These are phyloP conservation scores for Citrullus amarus DNA, from an alignment of 306 rosid species.

Conservation along the genomic window DNA sequence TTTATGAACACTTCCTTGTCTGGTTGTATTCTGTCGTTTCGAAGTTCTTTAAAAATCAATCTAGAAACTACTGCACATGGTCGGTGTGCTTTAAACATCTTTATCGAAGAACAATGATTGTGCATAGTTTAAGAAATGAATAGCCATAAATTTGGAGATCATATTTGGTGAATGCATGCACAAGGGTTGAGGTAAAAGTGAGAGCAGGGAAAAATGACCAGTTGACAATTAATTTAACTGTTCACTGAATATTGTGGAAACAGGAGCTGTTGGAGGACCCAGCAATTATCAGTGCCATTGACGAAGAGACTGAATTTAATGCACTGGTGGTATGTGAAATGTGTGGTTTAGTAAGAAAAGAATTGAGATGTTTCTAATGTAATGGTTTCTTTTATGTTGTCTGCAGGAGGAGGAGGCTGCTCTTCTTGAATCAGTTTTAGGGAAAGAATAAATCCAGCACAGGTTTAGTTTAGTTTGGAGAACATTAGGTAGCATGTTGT, in stretches of 20 bases:
- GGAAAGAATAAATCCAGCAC: constrained; percentile 26
- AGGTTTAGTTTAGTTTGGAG: background rate
- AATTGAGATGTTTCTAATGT: background rate
- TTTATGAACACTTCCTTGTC: background rate
- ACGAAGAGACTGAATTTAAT: constrained; percentile 93
- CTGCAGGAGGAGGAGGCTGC: constrained; percentile 90
- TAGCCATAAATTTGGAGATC: background rate
- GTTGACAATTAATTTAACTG: background rate
- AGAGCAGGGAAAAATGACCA: background rate
- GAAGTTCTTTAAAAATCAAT: background rate
- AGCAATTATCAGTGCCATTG: constrained; percentile 59
- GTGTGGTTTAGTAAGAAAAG: constrained; percentile 4
- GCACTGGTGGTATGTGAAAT: constrained; percentile 70
- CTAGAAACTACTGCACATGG: background rate
- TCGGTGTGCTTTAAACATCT: background rate
- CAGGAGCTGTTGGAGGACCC: constrained; percentile 85
- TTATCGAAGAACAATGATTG: background rate
- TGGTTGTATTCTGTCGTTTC: background rate
- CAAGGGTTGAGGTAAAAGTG: background rate
- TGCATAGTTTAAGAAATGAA: background rate
- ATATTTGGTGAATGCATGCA: background rate
- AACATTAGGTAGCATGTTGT: background rate
- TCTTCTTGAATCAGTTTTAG: constrained; percentile 65
- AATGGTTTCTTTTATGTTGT: constrained; percentile 1
- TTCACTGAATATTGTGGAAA: constrained; percentile 12